Percentiles rank a stretch among this genome's conserved stretches.
phyloP scores from a whole-genome alignment of 345 rosid genomes.

The Rhodamnia rubescens region DNA sequence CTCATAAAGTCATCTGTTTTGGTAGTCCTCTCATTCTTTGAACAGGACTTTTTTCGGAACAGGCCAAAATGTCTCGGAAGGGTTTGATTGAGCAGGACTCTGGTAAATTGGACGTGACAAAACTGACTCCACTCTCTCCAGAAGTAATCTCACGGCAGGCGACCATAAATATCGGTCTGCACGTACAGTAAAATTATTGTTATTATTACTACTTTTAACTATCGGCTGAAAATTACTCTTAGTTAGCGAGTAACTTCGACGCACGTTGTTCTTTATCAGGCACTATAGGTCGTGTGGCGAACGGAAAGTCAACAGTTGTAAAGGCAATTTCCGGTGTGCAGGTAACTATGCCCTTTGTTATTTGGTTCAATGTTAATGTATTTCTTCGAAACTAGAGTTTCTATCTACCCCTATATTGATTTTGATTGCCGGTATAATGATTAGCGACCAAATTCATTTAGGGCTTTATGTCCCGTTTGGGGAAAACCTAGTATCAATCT shows the following conservation, averaged over 20 bases:
- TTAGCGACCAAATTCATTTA: not conserved
- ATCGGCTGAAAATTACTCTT: not conserved
- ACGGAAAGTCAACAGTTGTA: constrained; percentile 90
- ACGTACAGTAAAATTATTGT: not conserved
- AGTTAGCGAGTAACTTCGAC: not conserved
- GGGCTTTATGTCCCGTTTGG: not conserved
- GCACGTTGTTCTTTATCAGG: constrained; percentile 26
- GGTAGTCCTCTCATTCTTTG: not conserved
- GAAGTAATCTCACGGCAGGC: too few relatives aligned
- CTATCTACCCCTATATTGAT: not conserved
- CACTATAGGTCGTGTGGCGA: constrained; percentile 96
- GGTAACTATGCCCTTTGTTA: constrained; percentile 22
- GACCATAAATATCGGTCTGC: constrained; percentile 33
- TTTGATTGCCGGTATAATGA: not conserved
- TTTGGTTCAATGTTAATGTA: not conserved
- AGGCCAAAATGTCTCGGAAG: constrained; percentile 37
- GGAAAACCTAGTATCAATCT: not conserved
- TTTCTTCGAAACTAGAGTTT: not conserved
- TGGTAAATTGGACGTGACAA: too few relatives aligned
- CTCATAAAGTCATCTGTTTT: not conserved
- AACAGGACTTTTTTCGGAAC: not conserved
- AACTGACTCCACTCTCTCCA: too few relatives aligned
- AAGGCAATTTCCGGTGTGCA: constrained; percentile 96
- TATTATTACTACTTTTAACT: too few relatives aligned
- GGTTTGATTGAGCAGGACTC: too few relatives aligned